Base-by-base conservation (phyloP, 139 green algal genomes). In the Chlorokybus atmophyticus region DNA sequence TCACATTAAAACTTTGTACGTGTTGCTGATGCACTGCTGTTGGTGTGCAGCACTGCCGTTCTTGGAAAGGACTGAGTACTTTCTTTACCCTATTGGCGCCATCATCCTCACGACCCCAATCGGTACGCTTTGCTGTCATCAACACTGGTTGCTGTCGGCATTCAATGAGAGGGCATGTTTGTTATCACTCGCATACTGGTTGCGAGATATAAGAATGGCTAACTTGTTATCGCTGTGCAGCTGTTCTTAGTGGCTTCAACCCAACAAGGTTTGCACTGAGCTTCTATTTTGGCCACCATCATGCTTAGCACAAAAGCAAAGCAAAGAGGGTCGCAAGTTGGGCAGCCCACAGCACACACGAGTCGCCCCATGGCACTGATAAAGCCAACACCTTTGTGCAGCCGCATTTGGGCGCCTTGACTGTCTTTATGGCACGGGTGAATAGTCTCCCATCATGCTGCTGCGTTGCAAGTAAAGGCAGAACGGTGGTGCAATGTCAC, bases 81-180 rank as follows among this genome's bases (percentile, higher is more conserved):
- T 95, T 47, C 50, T 95, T 41, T 94, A 87, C 73, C 87, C 87
- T 0, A 80, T 94, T 8, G 58, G 59, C 41, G n/a, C 50, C 27
- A 75, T 94, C 23, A 23, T 85, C 2, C 26, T 93, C 21, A 28
- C 59, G 14, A 38, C 86, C 4, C 79, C 82, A 4, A 79, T 93
- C 44, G 62, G 77, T 2, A 59, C 41, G 63, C 67, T 23, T 23
- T 17, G 25, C 7, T 23, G 19, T 6, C 44, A 52, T 24, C 44
- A 7, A 24, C 44, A 8, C 5, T 24, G 6, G 14, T 52, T 5
- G 25, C n/a, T 52, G 14, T 17, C 44, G 25, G 10, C 44, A 19
- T 52, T 26, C n/a, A 8, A 19, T 7, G 7, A 23, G 6, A 10
- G 10, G 6, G 19, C 44, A 52, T 52, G 6, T 23, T 52, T 23